Evolutionary conservation across 1,284 basidiomycete species (phyloP).

Genomic region (Cryptococcus maquisensis): DNA sequence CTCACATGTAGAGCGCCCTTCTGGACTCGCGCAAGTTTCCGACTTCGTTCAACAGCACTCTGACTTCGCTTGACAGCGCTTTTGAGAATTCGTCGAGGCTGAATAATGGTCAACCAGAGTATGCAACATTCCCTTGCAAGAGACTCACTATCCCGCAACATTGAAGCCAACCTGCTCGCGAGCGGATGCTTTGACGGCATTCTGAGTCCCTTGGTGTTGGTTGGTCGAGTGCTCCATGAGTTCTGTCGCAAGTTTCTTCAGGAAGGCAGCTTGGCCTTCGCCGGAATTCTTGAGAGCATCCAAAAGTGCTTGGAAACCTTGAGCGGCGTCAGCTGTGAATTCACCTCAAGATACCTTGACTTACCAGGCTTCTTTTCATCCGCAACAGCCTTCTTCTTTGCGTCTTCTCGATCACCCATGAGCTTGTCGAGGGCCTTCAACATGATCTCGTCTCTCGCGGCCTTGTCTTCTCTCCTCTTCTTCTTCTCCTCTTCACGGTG

Average conservation of each 20-base stretch:
- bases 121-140: background rate
- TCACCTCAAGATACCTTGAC: background rate
- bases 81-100: constrained; percentile 47
- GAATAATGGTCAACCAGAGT: background rate
- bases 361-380: constrained; percentile 44
- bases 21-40: constrained; percentile 45
- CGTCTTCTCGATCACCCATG: constrained; percentile 35
- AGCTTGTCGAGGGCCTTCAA: constrained; percentile 43
- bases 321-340: background rate
- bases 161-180: constrained; percentile 49
- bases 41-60: constrained; percentile 46
- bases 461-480: constrained; percentile 41
- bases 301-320: constrained; percentile 41
- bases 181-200: constrained; percentile 36
- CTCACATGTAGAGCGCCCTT: constrained; percentile 47
- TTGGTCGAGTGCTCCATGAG: constrained; percentile 46
- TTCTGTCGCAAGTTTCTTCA: constrained; percentile 40
- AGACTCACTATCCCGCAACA: constrained; percentile 42
- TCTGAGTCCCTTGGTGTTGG: constrained; percentile 44
- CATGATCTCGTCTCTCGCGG: constrained; percentile 38
- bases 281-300: constrained; percentile 43
- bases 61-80: constrained; percentile 44
- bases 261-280: constrained; percentile 40
- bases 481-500: constrained; percentile 31
- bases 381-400: constrained; percentile 42